A percentile compares a stretch with the other conserved stretches of the same genome.
phyloP scores from a whole-genome alignment of 2,329 filamentous ascomycete genomes.

The Aspergillus vadensis region DNA sequence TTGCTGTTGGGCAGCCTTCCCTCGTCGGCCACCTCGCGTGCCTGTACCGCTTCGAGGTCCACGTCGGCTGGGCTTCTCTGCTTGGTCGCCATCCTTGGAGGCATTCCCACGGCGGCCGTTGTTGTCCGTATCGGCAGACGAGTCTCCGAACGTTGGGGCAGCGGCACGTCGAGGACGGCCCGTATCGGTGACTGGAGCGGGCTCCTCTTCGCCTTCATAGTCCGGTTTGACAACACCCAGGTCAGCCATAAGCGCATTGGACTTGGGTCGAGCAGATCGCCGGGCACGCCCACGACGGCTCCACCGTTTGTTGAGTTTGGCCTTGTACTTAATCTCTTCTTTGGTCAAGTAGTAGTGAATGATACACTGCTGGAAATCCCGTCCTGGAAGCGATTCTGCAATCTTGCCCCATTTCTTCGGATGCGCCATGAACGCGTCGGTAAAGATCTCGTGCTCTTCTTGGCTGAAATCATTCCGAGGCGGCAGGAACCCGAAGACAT shows the following conservation, averaged over 20 bases:
- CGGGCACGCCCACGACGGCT: constrained; percentile 44
- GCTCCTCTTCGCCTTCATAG: constrained; percentile 48
- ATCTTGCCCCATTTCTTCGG: constrained; percentile 57
- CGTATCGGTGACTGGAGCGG: constrained; percentile 51
- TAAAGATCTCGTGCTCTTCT: constrained; percentile 50
- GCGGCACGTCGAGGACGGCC: constrained; percentile 53
- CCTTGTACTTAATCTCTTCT: constrained; percentile 53
- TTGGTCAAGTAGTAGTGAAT: constrained; percentile 56
- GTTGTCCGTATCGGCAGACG: constrained; percentile 36
- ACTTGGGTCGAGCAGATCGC: constrained; percentile 45
- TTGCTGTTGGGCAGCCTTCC: constrained; percentile 36
- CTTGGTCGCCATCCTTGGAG: constrained; percentile 38
- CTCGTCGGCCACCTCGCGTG: constrained; percentile 38
- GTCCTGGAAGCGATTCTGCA: constrained; percentile 48
- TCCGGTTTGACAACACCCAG: constrained; percentile 47
- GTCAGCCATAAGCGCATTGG: constrained; percentile 52
- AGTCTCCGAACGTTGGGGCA: constrained; percentile 52
- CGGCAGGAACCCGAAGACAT: constrained; percentile 49
- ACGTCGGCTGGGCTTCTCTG: constrained; percentile 40
- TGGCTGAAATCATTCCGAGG: constrained; percentile 51
- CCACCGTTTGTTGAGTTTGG: constrained; percentile 50
- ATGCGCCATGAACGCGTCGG: constrained; percentile 49
- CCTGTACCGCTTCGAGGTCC: constrained; percentile 36
- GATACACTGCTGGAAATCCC: constrained; percentile 53
- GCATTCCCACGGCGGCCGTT: constrained; percentile 38